Percentiles rank a stretch among this genome's conserved stretches.
These are phyloP conservation scores for Phyllosticta capitalensis DNA, from an alignment of 2,329 filamentous ascomycete genomes.

Conservation along the genomic window DNA sequence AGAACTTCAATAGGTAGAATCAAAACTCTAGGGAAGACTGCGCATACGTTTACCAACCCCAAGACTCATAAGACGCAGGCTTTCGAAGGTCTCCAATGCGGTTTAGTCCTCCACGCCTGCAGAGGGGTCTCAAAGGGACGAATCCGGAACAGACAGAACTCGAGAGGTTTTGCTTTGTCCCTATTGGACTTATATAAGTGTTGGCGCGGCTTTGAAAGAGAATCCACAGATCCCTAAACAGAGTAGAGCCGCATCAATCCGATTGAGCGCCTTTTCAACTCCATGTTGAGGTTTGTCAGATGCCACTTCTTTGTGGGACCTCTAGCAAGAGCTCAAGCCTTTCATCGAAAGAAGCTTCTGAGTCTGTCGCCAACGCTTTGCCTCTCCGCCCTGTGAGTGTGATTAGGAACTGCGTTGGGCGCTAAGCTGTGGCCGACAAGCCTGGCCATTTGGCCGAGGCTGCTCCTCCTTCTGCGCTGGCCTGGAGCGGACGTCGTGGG, in stretches of 20 bases:
- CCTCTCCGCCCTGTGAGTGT: background rate
- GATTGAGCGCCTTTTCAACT: background rate
- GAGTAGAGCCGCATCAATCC: background rate
- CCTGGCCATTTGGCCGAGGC: background rate
- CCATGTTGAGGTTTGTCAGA: background rate
- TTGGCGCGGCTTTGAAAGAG: too few species aligned
- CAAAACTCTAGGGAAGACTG: background rate
- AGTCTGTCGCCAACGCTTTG: slow-evolving; percentile 6
- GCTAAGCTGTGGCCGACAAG: slow-evolving; percentile 2
- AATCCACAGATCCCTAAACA: too few species aligned
- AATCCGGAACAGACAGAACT: too few species aligned
- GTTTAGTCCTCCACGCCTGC: too few species aligned
- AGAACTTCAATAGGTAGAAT: background rate
- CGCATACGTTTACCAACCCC: too few species aligned
- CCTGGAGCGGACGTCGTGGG: background rate
- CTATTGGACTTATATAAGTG: too few species aligned
- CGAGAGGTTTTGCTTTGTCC: too few species aligned
- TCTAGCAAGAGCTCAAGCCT: background rate
- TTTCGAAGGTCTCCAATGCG: too few species aligned
- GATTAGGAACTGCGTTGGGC: background rate
- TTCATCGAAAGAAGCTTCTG: slow-evolving; percentile 2
- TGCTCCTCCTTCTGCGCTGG: slow-evolving; percentile 3
- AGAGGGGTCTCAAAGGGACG: too few species aligned
- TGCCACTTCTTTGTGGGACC: background rate
- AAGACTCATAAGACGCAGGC: too few species aligned